These are phyloP conservation scores for Monilinia fructicola DNA, from an alignment of 2,329 filamentous ascomycete species.

Conservation along the genomic window DNA sequence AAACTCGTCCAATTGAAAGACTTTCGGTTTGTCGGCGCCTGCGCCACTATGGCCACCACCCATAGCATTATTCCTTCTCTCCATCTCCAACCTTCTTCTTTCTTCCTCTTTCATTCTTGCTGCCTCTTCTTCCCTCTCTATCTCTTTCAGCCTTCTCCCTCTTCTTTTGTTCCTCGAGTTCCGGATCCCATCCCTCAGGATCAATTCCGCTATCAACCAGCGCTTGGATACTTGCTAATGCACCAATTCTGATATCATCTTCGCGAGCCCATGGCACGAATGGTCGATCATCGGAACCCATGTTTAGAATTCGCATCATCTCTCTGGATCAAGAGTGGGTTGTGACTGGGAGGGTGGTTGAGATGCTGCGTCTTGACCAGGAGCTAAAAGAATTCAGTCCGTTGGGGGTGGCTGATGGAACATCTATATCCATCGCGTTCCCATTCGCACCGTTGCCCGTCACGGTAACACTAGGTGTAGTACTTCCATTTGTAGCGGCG, in stretches of 20 bases:
- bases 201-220: conserved; percentile 63
- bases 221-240: conserved; percentile 62
- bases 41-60: conserved; percentile 23
- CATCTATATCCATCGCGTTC: conserved; percentile 31
- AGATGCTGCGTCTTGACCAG: conserved; percentile 24
- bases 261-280: conserved; percentile 79
- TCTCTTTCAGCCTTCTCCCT: conserved; percentile 39
- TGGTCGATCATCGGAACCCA: conserved; percentile 50
- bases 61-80: conserved; percentile 30
- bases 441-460: conserved; percentile 19
- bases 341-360: conserved; percentile 30
- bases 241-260: conserved; percentile 66
- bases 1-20: conserved; percentile 46
- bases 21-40: conserved; percentile 39
- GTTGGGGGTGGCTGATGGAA: conserved; percentile 21
- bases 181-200: conserved; percentile 58
- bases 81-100: conserved; percentile 33
- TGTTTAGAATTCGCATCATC: conserved; percentile 49
- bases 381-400: background rate
- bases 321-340: conserved; percentile 40
- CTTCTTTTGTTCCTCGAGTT: conserved; percentile 40
- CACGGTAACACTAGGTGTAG: conserved; percentile 31
- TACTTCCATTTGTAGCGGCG: conserved; percentile 36
- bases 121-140: conserved; percentile 29
- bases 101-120: conserved; percentile 41